These are phyloP conservation scores for Hygrophila difformis DNA, from an alignment of 257 asterid species.

Conservation along the genomic window DNA sequence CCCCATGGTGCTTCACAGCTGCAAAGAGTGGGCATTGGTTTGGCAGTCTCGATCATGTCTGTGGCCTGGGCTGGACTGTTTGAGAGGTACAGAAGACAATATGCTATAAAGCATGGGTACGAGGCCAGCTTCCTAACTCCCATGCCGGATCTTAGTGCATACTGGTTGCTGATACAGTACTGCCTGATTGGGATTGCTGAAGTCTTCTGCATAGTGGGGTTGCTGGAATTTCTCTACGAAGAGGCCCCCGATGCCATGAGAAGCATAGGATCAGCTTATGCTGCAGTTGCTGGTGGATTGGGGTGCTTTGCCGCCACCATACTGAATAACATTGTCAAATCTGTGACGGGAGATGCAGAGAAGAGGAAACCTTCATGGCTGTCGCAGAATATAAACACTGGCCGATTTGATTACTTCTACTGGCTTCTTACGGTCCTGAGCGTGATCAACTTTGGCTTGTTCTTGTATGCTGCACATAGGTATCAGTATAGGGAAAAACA, in stretches of 20 bases:
- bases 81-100: conserved; percentile 77
- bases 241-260: conserved; percentile 99
- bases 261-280: conserved; percentile 93
- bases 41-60: conserved; percentile 72
- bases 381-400: conserved; percentile 82
- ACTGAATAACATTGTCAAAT: conserved; percentile 69
- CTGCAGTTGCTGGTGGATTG: conserved; percentile 95
- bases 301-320: conserved; percentile 94
- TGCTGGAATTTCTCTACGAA: conserved; percentile 82
- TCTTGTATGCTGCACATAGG: conserved; percentile 62
- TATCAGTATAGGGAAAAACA: conserved; percentile 72
- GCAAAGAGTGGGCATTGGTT: conserved; percentile 92
- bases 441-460: conserved; percentile 63
- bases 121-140: conserved; percentile 73
- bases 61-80: conserved; percentile 82
- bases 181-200: conserved; percentile 97
- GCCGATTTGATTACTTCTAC: conserved; percentile 75
- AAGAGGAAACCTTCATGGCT: conserved; percentile 69
- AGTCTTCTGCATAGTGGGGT: conserved; percentile 86
- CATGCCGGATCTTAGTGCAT: conserved; percentile 79
- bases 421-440: conserved; percentile 85
- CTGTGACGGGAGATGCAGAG: conserved; percentile 49
- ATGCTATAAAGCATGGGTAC: conserved; percentile 64
- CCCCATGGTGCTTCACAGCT: conserved; percentile 98
- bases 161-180: conserved; percentile 87